Evolutionary conservation across 2,329 filamentous ascomycete species (phyloP), one percentile per base, ranked within the genome.

Genomic region (Penicillium psychrosexuale): DNA sequence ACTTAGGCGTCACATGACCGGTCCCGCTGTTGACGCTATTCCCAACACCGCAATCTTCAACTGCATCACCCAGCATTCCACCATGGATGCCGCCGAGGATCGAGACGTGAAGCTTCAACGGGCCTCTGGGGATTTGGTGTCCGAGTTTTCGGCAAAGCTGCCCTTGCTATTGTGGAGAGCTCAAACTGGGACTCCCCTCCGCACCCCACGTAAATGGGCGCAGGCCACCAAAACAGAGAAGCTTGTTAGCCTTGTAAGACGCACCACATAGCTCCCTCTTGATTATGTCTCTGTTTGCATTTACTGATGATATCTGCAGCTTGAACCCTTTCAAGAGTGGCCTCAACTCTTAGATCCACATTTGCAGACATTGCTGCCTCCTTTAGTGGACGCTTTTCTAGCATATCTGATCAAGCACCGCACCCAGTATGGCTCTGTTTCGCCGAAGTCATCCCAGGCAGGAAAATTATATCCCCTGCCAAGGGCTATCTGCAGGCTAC

Each of bases 301-400:
- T 51, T 46, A 36, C 30, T 68, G 43, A 61, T 57, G 9, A 13
- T 38, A 15, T 22, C 17, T 52, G 59, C 55, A 78, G 77, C 84
- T 99, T 47, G 91, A 97, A 63, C 86, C 89, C 2, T 99, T 97
- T 64, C 93, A 97, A 79, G 92, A 97, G 78, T 87, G 95, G 61
- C 94, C 94, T 17, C 94, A 99, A 71, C 82, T 97, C 37, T 82
- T 99, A 27, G 94, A 99, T 74, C 84, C 90, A 9, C 84, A 93
- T 71, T 80, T 99, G 39, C 85, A 88, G 47, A 81, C 77, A 60
- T 85, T 95, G 72, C 79, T 97, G 47, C 87, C 90, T 24, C 77
- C 83, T 38, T 79, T 97, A 34, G 85, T 90, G 27, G 82, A 87
- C 66, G 87, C 89, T 17, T 95, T 93, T 66, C 77, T 96, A 19